Evolutionary conservation across 352 stramenopile species (phyloP).

Genomic region (Globisporangium apiculatum): DNA sequence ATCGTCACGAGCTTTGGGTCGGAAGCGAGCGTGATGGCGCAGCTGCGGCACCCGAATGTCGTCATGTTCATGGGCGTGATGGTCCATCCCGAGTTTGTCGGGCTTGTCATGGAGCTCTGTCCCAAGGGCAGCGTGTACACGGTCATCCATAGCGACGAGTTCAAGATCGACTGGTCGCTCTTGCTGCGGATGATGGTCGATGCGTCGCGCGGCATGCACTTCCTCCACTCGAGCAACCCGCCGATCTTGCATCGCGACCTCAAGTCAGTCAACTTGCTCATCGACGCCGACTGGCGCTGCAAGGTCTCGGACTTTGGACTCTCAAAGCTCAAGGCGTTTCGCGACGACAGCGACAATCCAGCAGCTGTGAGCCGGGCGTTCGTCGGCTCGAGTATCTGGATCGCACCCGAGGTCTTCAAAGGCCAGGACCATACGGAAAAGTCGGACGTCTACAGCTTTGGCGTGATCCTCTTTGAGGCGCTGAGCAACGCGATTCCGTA

Average conservation of each 20-base stretch:
- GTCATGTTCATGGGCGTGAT: conserved; percentile 90
- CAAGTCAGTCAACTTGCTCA: conserved; percentile 87
- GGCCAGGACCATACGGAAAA: conserved; percentile 83
- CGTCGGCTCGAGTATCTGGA: conserved; percentile 87
- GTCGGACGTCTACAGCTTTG: conserved; percentile 86
- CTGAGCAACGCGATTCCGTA: conserved; percentile 62
- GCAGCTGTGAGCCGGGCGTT: conserved; percentile 40
- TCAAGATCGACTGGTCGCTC: conserved; percentile 83
- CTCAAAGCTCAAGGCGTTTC: conserved; percentile 77
- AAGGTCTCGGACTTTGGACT: conserved; percentile 90
- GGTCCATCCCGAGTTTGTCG: conserved; percentile 81
- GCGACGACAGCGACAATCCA: conserved; percentile 40
- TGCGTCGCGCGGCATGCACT: conserved; percentile 85
- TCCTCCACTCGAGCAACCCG: conserved; percentile 84
- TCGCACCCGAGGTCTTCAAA: conserved; percentile 87
- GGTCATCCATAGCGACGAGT: conserved; percentile 67
- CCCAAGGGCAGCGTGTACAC: conserved; percentile 81
- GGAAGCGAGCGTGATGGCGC: conserved; percentile 77
- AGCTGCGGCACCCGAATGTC: conserved; percentile 77
- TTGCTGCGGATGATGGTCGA: conserved; percentile 86
- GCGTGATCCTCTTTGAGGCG: conserved; percentile 75
- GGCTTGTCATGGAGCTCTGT: conserved; percentile 86
- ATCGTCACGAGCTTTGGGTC: conserved; percentile 82
- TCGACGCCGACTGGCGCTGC: conserved; percentile 83
- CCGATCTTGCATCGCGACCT: conserved; percentile 88